Conservation (phyloP, 768 basidiomycete species). For the Chalciporus sphaerocephalus region DNA sequence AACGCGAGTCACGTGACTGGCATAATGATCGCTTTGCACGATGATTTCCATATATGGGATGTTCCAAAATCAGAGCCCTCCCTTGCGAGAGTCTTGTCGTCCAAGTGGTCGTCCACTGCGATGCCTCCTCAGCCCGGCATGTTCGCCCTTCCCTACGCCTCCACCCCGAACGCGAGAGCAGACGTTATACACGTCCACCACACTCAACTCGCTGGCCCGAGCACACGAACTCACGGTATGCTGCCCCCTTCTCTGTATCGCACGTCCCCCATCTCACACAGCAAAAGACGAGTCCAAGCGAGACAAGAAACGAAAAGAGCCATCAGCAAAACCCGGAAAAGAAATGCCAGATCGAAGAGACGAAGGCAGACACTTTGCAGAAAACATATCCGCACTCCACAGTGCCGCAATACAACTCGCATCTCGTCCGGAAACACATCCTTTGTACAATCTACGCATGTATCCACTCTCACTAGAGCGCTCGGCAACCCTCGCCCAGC, state of each 20-base stretch:
- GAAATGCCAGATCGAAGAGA: slow-evolving; percentile 72
- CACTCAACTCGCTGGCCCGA: slow-evolving; percentile 39
- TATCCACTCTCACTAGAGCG: slow-evolving; percentile 74
- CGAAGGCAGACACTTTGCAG: slow-evolving; percentile 61
- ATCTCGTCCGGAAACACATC: slow-evolving; percentile 60
- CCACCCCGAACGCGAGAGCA: slow-evolving; percentile 41
- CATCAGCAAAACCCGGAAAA: slow-evolving; percentile 65
- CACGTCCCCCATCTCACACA: slow-evolving; percentile 24
- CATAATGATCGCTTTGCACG: slow-evolving; percentile 22
- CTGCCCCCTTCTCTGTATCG: neutral
- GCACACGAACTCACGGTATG: slow-evolving; percentile 42
- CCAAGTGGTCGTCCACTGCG: slow-evolving; percentile 1
- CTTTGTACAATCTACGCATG: slow-evolving; percentile 65
- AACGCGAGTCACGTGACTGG: slow-evolving; percentile 15
- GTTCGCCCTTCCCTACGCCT: slow-evolving; percentile 57
- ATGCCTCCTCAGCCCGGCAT: slow-evolving; percentile 73
- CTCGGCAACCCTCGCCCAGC: slow-evolving; percentile 64
- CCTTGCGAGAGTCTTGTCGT: neutral
- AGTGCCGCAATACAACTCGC: slow-evolving; percentile 57
- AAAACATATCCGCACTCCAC: slow-evolving; percentile 59
- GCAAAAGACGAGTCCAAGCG: slow-evolving; percentile 46
- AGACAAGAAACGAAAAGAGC: slow-evolving; percentile 65
- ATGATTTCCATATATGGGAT: slow-evolving; percentile 17
- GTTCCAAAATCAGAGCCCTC: slow-evolving; percentile 13
- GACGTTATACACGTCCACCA: slow-evolving; percentile 38